These are phyloP conservation scores for barrel medic (Medicago truncatula) DNA, from an alignment of 306 rosid genomes.

Conservation along the genomic window MtrunA17r5.0-ANR NC_053048.1:43404001-43404500, in stretches of 20 bases:
- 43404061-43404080: background rate
- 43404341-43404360: conserved; percentile 89
- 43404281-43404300: background rate
- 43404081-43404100: too few species aligned
- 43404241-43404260: background rate
- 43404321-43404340: conserved; percentile 4
- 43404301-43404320: background rate
- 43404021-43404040: conserved; percentile 10
- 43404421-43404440: conserved; percentile 8
- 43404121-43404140: background rate
- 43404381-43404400: conserved; percentile 69
- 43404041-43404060: background rate
- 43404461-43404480: background rate
- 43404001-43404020: conserved; percentile 73
- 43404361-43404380: conserved; percentile 77
- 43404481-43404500: background rate
- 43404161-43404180: background rate
- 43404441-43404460: background rate
- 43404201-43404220: background rate
- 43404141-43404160: background rate
- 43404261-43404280: background rate
- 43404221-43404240: background rate
- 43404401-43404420: conserved; percentile 55
- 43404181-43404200: too few species aligned
- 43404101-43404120: background rate